Evolutionary conservation across 805 yeast genomes (phyloP), one percentile per base, ranked within the genome.

Genomic region (Priceomyces melissophilus): DNA sequence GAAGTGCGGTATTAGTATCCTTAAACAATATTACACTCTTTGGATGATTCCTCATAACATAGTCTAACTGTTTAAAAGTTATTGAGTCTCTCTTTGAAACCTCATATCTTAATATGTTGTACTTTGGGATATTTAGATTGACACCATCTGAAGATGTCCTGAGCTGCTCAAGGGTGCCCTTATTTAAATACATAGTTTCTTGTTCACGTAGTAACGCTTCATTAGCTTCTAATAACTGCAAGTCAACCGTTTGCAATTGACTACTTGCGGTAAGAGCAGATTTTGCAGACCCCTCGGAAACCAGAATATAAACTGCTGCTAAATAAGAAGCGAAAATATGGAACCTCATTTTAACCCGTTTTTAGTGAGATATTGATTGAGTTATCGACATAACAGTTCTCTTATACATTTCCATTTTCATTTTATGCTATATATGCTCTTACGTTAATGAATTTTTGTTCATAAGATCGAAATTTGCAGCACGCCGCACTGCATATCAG

Each of bases 1-100:
- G 49, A 15, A 54, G 38, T 5, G 47, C 35, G 1, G 57, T 51
- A 13, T 42, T 40, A 2, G 55, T 43, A 39, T 54, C 58, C 28
- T 42, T 47, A 41, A 54, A 50, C 9, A 40, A 4, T 10, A 53
- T 38, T 8, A 50, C 43, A 32, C 41, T 37, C 15, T 40, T 42
- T 5, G 51, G 53, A 13, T 42, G 35, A 10, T 42, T 42, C n/a
- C 35, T 12, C 14, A 47, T 12, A 9, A 54, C 28, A 35, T 47
- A 38, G 14, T 39, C 28, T 40, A 52, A 29, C 30, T 43, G 48
- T 10, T 27, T 33, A 4, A 36, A 34, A 17, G 35, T 40, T 10
- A 54, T 45, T n/a, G 16, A 35, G n/a, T 39, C 41, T 23, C 58
- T 39, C 12, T 37, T 32, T 2, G 43, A 31, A 4, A 45, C 28